Base-by-base conservation (phyloP, 2,329 filamentous ascomycete species). In the Trichoderma lentiforme region DNA sequence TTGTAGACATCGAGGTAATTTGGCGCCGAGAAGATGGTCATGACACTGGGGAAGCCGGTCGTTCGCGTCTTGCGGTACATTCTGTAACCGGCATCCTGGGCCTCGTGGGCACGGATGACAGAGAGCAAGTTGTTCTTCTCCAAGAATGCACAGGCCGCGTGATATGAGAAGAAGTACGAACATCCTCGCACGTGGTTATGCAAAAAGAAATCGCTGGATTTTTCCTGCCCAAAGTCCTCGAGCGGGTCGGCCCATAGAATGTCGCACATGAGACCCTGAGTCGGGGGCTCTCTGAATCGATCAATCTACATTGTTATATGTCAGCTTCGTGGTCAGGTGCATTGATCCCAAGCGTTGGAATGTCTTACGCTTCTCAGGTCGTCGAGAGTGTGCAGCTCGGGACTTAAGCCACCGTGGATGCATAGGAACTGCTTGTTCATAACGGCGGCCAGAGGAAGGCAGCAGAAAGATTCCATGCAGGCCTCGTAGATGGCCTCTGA, bases 391-490 rank as follows among this genome's bases (percentile, higher is more conserved):
- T 98, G 95, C 74, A 99, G 85, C 83, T 99, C 96, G 7, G 96
- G 96, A 81, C 95, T 98, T 77, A 99, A 86, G 74, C 96, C 96
- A 79, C 96, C 96, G 81, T 99, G 96, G 77, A 99, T 98, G 82
- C 96, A 99, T 76, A 99, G 86, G 83, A 99, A 99, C 83, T 99
- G 96, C 87, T 99, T 99, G 89, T 99, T 99, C 96, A 99, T 99
- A 76, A 99, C 91, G 32, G 96, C 96, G 71, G 96, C 96, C 77
- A 99, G 86, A 34, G 96, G 96, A 74, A 99, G 86, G 75, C 92
- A 88, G 85, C 96, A 99, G 87, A 99, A 99, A 0, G 96, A 97
- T 76, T 99, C 95, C 90, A 98, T 97, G 85, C 96, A 98, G 71
- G 96, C 95, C 79, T 99, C 95, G 82, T 99, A 99, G 73, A 99